phyloP scores from a whole-genome alignment of 306 rosid species.

The Rosa persica region DNA sequence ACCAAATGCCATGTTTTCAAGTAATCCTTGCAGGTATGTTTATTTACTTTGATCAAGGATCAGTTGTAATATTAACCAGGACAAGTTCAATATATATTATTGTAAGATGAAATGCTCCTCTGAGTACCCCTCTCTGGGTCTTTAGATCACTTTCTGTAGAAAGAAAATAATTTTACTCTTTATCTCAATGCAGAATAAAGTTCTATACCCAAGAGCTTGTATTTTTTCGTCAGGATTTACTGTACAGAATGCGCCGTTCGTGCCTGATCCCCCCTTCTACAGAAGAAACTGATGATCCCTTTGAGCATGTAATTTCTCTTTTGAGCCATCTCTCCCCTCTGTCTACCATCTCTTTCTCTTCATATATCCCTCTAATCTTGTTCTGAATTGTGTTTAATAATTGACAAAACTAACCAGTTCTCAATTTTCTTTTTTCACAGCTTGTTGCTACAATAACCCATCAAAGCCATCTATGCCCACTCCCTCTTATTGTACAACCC shows the following conservation, averaged over 20 bases:
- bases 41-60: conserved; percentile 12
- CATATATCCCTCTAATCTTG: conserved; percentile 7
- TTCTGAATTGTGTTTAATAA: conserved; percentile 1
- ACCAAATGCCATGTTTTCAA: conserved; percentile 83
- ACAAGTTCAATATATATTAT: not conserved
- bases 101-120: conserved; percentile 2
- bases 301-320: conserved; percentile 68
- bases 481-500: conserved; percentile 75
- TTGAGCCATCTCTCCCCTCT: not conserved
- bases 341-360: conserved; percentile 5
- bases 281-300: conserved; percentile 82
- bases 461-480: conserved; percentile 97
- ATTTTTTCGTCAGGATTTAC: conserved; percentile 80
- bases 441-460: conserved; percentile 95
- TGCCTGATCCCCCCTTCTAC: conserved; percentile 81
- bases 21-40: conserved; percentile 89
- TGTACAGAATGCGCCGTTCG: conserved; percentile 84
- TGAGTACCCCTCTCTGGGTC: not conserved
- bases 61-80: not conserved
- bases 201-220: conserved; percentile 83
- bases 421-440: conserved; percentile 53
- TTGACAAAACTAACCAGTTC: conserved; percentile 21
- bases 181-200: conserved; percentile 60
- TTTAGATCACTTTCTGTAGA: not conserved
- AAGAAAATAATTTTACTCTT: not conserved